Evolutionary conservation across 2,329 filamentous ascomycete genomes (phyloP), one percentile per base, ranked within the genome.

Genomic region (Aureobasidium namibiae): DNA sequence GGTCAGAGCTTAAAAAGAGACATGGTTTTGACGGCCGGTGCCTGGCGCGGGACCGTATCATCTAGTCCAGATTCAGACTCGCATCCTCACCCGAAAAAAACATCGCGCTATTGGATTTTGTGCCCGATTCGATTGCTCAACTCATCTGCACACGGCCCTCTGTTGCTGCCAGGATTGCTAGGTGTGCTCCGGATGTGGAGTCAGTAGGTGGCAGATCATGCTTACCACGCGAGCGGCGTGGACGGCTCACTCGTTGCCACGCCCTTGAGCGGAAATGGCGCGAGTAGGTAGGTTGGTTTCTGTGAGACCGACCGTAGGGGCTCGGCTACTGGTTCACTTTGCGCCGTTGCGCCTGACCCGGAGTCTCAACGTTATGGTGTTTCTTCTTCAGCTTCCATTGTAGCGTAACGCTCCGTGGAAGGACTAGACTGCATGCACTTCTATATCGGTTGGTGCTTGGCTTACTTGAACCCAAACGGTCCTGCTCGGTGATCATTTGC

Each of bases 391-490:
- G 54, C 54, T 57, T 57, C 54, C 33, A 57, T 23, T 45, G 54
- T 57, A 57, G 54, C 54, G 54, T 31, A 57, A 57, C 54, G 54
- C 24, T 39, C 33, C 33, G 31, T 42, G 54, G 54, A 31, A 56
- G 42, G 42, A 48, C 54, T 57, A 57, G 54, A 57, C 54, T 48
- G 54, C 24, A 57, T 57, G 24, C 36, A 42, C 42, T 57, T 31
- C 54, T 57, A 57, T 57, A 57, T 57, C 54, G 42, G 54, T 57
- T 46, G 42, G 34, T 57, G 29, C 54, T 57, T 57, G 54, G 54
- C 54, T 57, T 48, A 48, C 42, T 24, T 39, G 42, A 57, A 29
- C 42, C 42, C 54, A 57, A 57, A 56, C 53, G 52, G 52, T 56
- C 39, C 52, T 31, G 52, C 52, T 56, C 26, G 24, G 31, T 48